Conservation (phyloP, 495 filamentous ascomycete genomes). For the Trichoderma gamsii region DNA sequence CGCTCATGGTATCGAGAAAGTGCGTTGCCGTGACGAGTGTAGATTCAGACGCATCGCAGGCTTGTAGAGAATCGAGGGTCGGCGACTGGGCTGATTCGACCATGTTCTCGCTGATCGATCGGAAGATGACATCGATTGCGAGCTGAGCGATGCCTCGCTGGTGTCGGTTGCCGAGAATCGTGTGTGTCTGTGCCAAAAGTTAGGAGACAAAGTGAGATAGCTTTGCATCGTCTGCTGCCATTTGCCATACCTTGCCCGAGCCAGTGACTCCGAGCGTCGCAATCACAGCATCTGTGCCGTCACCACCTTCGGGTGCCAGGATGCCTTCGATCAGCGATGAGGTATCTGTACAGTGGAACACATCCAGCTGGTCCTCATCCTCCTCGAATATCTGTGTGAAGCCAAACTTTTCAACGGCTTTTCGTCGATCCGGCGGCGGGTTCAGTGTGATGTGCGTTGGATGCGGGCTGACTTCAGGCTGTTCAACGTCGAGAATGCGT, state of each 20-base stretch:
- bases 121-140: slow-evolving; percentile 82
- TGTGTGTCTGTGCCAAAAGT: slow-evolving; percentile 65
- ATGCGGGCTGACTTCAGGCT: slow-evolving; percentile 39
- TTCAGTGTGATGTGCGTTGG: slow-evolving; percentile 84
- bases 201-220: neutral
- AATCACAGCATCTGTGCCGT: slow-evolving; percentile 80
- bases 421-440: slow-evolving; percentile 75
- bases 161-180: slow-evolving; percentile 82
- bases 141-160: slow-evolving; percentile 90
- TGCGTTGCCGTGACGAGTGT: slow-evolving; percentile 66
- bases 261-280: slow-evolving; percentile 94
- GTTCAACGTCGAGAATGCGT: slow-evolving; percentile 74
- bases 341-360: slow-evolving; percentile 79
- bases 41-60: slow-evolving; percentile 77
- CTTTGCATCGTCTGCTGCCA: slow-evolving; percentile 25
- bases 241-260: slow-evolving; percentile 73
- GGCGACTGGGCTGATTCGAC: slow-evolving; percentile 56
- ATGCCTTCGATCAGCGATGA: slow-evolving; percentile 72
- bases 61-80: slow-evolving; percentile 63
- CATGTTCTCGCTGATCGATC: slow-evolving; percentile 61
- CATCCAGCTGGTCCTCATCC: slow-evolving; percentile 69
- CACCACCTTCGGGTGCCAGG: slow-evolving; percentile 56
- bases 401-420: slow-evolving; percentile 85
- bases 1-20: slow-evolving; percentile 77
- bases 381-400: slow-evolving; percentile 95